These are phyloP conservation scores for Mitragyna speciosa DNA, from an alignment of 257 asterid genomes.

Conservation along the genomic window DNA sequence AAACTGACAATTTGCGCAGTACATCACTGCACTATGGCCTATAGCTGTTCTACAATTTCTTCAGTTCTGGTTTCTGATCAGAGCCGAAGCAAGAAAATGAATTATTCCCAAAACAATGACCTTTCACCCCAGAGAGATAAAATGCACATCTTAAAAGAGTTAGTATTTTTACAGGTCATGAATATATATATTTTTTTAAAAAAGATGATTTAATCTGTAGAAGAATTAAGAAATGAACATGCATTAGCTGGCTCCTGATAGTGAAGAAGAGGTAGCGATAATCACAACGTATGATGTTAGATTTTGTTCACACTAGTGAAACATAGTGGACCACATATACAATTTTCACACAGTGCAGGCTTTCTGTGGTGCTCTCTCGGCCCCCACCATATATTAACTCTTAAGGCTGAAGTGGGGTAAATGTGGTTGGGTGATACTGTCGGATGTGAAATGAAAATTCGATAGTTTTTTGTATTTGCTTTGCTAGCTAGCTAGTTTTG, in stretches of 20 bases:
- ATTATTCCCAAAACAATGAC: not conserved
- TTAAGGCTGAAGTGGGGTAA: slow-evolving; percentile 20
- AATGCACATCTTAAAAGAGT: too few species aligned
- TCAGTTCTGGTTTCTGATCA: not conserved
- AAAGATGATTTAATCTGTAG: not conserved
- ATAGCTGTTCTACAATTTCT: not conserved
- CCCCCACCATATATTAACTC: slow-evolving; percentile 41
- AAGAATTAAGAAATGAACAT: not conserved
- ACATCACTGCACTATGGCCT: not conserved
- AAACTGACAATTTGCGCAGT: not conserved
- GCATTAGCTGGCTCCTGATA: not conserved
- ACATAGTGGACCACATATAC: slow-evolving; percentile 58
- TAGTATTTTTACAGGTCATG: not conserved
- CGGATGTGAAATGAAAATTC: slow-evolving; percentile 21
- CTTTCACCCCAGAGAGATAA: not conserved
- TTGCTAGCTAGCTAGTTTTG: not conserved
- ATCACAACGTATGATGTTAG: slow-evolving; percentile 42
- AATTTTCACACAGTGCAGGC: slow-evolving; percentile 31
- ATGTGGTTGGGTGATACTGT: slow-evolving; percentile 21
- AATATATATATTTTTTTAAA: too few species aligned
- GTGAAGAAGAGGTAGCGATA: slow-evolving; percentile 2
- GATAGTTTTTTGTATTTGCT: slow-evolving; percentile 1
- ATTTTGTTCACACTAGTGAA: slow-evolving; percentile 60
- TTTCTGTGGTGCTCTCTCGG: slow-evolving; percentile 39
- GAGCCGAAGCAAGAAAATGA: not conserved